Evolutionary conservation across 1,284 basidiomycete species (phyloP).

Genomic region (Leccinum griseonigrum): DNA sequence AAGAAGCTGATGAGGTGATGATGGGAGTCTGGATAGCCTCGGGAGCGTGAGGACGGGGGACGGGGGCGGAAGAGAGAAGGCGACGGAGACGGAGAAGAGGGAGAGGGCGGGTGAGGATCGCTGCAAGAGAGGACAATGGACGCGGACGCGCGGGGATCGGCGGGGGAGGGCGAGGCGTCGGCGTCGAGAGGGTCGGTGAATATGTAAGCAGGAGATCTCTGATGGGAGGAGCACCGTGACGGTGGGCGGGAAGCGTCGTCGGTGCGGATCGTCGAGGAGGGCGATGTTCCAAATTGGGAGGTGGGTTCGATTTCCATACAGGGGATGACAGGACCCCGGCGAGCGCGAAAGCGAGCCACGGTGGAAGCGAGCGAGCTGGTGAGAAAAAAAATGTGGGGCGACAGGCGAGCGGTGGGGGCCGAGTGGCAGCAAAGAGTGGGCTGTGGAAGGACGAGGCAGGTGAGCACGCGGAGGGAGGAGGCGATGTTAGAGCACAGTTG

Average conservation of each 20-base stretch:
- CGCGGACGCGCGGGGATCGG: slow-evolving; percentile 19
- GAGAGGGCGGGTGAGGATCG: slow-evolving; percentile 13
- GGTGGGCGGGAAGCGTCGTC: slow-evolving; percentile 22
- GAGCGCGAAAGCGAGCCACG: slow-evolving; percentile 32
- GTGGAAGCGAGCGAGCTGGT: slow-evolving; percentile 26
- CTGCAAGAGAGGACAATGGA: not conserved
- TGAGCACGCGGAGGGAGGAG: slow-evolving; percentile 16
- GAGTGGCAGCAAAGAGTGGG: slow-evolving; percentile 24
- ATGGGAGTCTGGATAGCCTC: slow-evolving; percentile 11
- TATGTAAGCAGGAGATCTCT: slow-evolving; percentile 22
- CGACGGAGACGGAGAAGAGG: slow-evolving; percentile 26
- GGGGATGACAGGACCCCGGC: slow-evolving; percentile 29
- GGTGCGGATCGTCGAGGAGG: slow-evolving; percentile 33
- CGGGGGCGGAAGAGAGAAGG: not conserved
- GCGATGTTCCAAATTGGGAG: slow-evolving; percentile 14
- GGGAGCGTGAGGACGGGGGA: slow-evolving; percentile 15
- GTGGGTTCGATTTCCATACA: slow-evolving; percentile 24
- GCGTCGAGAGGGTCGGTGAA: slow-evolving; percentile 25
- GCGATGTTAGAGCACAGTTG: slow-evolving; percentile 19
- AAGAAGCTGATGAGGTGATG: slow-evolving; percentile 22
- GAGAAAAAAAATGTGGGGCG: slow-evolving; percentile 11
- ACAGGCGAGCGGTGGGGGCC: slow-evolving; percentile 14
- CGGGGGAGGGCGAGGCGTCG: slow-evolving; percentile 15
- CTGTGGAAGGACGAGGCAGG: slow-evolving; percentile 22
- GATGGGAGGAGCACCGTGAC: slow-evolving; percentile 7